Evolutionary conservation across 2,329 filamentous ascomycete genomes (phyloP).

Genomic region (Cordyceps cateniannulata): DNA sequence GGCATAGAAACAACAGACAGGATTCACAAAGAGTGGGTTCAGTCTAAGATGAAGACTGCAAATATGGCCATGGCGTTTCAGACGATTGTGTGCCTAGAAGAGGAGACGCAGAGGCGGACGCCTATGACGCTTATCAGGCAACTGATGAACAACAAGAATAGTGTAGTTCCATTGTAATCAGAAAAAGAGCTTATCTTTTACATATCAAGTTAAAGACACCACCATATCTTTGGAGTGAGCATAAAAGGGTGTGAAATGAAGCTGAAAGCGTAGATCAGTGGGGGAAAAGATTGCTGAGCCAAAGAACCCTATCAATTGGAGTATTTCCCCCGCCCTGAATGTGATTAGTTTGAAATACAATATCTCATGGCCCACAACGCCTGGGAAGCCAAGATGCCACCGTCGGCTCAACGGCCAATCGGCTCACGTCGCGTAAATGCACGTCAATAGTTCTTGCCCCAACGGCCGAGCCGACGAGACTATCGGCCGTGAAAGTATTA

Average conservation of each 20-base stretch:
- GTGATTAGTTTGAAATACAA: too few species aligned
- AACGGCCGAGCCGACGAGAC: not conserved
- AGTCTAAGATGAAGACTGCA: not conserved
- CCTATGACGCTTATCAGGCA: not conserved
- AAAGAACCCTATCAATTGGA: too few species aligned
- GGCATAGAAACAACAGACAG: slow-evolving; percentile 8
- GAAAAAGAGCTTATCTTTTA: not conserved
- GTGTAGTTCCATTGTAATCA: not conserved
- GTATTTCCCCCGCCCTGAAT: too few species aligned
- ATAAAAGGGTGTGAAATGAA: not conserved
- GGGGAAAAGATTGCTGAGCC: too few species aligned
- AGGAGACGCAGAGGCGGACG: not conserved
- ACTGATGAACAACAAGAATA: not conserved
- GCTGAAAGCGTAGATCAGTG: not conserved
- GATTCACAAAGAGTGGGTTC: slow-evolving; percentile 6
- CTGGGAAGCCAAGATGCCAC: not conserved
- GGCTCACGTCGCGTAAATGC: not conserved
- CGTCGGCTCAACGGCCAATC: not conserved
- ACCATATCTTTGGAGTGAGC: too few species aligned
- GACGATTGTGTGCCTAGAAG: not conserved
- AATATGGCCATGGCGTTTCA: not conserved
- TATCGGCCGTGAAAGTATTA: not conserved
- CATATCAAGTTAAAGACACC: not conserved
- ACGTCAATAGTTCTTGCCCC: not conserved
- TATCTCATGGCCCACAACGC: too few species aligned